A percentile compares a stretch with the other conserved stretches of the same genome.
Conservation (phyloP, 495 filamentous ascomycete species). For the Darksidea phi region DNA sequence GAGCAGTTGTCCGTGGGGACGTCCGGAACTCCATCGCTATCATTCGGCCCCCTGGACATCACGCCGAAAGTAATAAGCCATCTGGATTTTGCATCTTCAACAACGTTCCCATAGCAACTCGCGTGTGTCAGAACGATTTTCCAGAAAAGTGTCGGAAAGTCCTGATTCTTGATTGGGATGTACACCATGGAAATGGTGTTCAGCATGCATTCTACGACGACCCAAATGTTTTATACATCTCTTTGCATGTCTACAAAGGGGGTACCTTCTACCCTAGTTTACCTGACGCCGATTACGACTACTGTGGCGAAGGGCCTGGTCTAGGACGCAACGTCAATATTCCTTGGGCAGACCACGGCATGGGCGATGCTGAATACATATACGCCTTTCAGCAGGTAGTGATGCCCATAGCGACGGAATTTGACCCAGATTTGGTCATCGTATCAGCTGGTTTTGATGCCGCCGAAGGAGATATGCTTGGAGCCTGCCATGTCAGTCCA, state of each 20-base stretch:
- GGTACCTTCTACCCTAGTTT: conserved; percentile 84
- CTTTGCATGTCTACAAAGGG: conserved; percentile 81
- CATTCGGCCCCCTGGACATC: conserved; percentile 91
- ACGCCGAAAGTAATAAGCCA: conserved; percentile 78
- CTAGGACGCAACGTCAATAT: conserved; percentile 91
- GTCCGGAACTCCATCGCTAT: conserved; percentile 95
- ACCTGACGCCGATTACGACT: conserved; percentile 69
- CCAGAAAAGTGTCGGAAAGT: conserved; percentile 80
- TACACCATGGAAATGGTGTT: conserved; percentile 87
- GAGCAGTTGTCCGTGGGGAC: conserved; percentile 71
- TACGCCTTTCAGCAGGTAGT: conserved; percentile 92
- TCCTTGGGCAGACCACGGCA: conserved; percentile 85
- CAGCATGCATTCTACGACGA: conserved; percentile 94
- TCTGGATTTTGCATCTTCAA: conserved; percentile 98
- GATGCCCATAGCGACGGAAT: conserved; percentile 95
- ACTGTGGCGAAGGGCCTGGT: conserved; percentile 72
- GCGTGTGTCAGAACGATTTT: conserved; percentile 73
- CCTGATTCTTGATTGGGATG: conserved; percentile 93
- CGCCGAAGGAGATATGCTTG: conserved; percentile 86
- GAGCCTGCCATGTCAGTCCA: conserved; percentile 87
- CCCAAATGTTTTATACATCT: conserved; percentile 94
- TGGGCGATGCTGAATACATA: conserved; percentile 97
- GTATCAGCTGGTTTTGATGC: conserved; percentile 96
- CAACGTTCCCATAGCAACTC: conserved; percentile 88
- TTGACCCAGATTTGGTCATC: conserved; percentile 91